Evolutionary conservation across 2,329 filamentous ascomycete species (phyloP).

Genomic region (Fusarium palustre): DNA sequence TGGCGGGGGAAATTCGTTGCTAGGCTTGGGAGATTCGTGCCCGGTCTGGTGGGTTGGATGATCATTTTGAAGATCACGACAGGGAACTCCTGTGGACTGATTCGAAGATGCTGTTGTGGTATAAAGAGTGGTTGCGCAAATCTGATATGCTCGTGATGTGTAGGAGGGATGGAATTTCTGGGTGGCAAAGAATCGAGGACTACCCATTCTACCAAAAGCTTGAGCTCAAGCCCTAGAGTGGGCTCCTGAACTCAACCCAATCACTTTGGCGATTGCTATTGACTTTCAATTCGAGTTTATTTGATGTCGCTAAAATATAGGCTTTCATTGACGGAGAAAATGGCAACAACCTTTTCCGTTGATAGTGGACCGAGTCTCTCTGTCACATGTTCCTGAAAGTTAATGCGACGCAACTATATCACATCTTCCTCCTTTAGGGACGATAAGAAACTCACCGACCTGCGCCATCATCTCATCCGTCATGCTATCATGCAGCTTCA

Average conservation of each 20-base stretch:
- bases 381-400: no score
- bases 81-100: not conserved
- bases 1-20: not conserved
- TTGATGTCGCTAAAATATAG: not conserved
- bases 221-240: not conserved
- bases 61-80: not conserved
- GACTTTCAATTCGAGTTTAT: not conserved
- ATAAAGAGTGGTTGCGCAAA: not conserved
- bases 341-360: not conserved
- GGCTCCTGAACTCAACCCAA: not conserved
- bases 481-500: not conserved
- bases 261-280: not conserved
- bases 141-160: not conserved
- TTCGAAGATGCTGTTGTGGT: not conserved
- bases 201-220: not conserved
- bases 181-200: not conserved
- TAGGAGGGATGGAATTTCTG: not conserved
- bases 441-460: conserved; percentile 3
- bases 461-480: conserved; percentile 7
- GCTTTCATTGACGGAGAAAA: not conserved
- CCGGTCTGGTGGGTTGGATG: not conserved
- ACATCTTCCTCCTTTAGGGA: not conserved
- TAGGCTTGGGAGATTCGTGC: not conserved
- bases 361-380: not conserved
- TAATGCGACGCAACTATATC: rapidly evolving